Base-by-base conservation (phyloP, 441 rosid species). In the Viola pubescens region DNA sequence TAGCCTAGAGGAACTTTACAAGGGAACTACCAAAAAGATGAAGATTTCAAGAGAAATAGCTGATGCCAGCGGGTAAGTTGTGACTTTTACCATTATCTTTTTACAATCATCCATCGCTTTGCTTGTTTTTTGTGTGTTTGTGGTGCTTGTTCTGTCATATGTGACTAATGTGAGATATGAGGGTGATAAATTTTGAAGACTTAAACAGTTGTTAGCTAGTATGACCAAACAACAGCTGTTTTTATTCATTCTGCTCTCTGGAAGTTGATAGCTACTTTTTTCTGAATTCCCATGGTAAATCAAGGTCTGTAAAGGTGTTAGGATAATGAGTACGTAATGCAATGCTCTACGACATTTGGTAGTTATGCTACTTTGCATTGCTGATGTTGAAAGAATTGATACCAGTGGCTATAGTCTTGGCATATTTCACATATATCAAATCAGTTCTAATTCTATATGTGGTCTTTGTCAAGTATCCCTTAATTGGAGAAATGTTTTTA, bases 1-100 rank as follows among this genome's bases (percentile, higher is more conserved):
- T 72, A 80, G 77, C 69, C 81, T 89, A 39, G 95, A 87, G 71
- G 97, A 87, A 58, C 78, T 87, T 3, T 87, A 78, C 51, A 89
- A 74, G 65, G 97, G 97, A 6, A 79, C 77, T 41, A 78, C 89
- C 16, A 89, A 82, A 80, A 89, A 86, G 80, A 86, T 89, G 94
- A 87, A 87, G 79, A 87, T 89, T 65, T 85, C 92, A 2, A 74
- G 95, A 44, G 87, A 83, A 41, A 85, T 83, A 9, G 75, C 79
- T 11, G 92, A 85, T 66, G 77, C 82, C 0, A 83, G 83, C 62
- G 88, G 97, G 97, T 85, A 54, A 80, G 90, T 52, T 3, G 11
- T 4, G 37, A 41, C 41, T 7, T 39, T 49, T 9, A 4, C n/a
- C 19, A 19, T 45, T 47, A 9, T 56, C 1, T 52, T 39, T 9